A percentile compares a stretch with the other conserved stretches of the same genome.
phyloP scores from a whole-genome alignment of 2,329 filamentous ascomycete species.

The Scleromitrula shiraiana region DNA sequence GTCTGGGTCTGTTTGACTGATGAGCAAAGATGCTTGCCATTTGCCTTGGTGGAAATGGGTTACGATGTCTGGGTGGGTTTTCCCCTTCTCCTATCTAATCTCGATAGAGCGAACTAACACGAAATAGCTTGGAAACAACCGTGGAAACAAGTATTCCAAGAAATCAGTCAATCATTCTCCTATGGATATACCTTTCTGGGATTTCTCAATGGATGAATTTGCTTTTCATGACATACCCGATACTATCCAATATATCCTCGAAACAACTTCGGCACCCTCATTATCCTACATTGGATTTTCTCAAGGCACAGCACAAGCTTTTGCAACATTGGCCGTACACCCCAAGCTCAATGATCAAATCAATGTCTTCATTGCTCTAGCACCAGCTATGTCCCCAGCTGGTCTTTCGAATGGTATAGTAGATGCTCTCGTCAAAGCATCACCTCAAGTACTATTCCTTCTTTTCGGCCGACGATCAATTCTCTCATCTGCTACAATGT shows the following conservation, averaged over 20 bases:
- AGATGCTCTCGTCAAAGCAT: constrained; percentile 87
- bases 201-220: constrained; percentile 98
- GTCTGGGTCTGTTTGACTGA: constrained; percentile 95
- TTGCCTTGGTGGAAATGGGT: constrained; percentile 78
- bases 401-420: constrained; percentile 86
- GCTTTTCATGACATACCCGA: constrained; percentile 96
- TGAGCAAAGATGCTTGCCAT: constrained; percentile 76
- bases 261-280: constrained; percentile 72
- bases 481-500: constrained; percentile 88
- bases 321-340: constrained; percentile 86
- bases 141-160: constrained; percentile 98
- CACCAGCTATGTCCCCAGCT: constrained; percentile 92
- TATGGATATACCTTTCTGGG: constrained; percentile 75
- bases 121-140: constrained; percentile 79
- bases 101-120: constrained; percentile 21
- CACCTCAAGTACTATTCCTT: constrained; percentile 84
- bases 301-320: constrained; percentile 93
- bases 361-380: constrained; percentile 91
- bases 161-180: constrained; percentile 76
- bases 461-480: constrained; percentile 89
- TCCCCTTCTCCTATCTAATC: not conserved
- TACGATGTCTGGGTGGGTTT: constrained; percentile 85
- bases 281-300: constrained; percentile 96
- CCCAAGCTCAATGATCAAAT: constrained; percentile 87
- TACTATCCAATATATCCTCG: constrained; percentile 84